Percentiles rank a stretch among this genome's conserved stretches.
Evolutionary conservation across 169 alveolate species (phyloP).

Genomic region (Plasmodium vinckei): DNA sequence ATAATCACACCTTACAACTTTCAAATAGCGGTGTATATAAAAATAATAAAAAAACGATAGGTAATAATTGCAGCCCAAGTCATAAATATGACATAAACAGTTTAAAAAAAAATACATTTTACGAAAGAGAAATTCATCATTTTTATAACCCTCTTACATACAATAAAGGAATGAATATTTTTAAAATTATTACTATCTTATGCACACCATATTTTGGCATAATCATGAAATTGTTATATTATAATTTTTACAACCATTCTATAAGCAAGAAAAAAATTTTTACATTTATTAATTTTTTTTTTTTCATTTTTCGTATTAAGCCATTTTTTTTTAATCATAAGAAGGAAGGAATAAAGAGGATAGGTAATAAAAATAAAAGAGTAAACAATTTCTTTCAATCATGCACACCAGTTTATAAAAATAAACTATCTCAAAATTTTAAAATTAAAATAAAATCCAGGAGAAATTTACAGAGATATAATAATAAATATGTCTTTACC

Average conservation of each 20-base stretch:
- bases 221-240: slow-evolving; percentile 27
- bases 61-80: no score
- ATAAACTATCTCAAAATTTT: not conserved
- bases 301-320: slow-evolving; percentile 17
- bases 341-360: no score
- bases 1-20: slow-evolving; percentile 32
- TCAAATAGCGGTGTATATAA: not conserved
- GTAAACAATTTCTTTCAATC: not conserved
- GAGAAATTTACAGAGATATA: not conserved
- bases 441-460: not conserved
- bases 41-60: not conserved
- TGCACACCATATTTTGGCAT: slow-evolving; percentile 17
- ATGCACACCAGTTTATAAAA: not conserved
- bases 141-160: slow-evolving; percentile 52
- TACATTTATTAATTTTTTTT: slow-evolving; percentile 46
- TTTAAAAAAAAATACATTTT: not conserved
- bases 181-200: slow-evolving; percentile 23
- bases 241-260: slow-evolving; percentile 34
- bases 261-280: slow-evolving; percentile 23
- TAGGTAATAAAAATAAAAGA: not conserved
- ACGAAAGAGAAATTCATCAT: slow-evolving; percentile 20
- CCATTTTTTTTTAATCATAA: slow-evolving; percentile 11
- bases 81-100: not conserved
- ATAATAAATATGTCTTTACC: no score
- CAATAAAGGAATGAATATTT: slow-evolving; percentile 58